phyloP scores from a whole-genome alignment of 805 yeast species.

The Saccharomycopsis capsularis region DNA sequence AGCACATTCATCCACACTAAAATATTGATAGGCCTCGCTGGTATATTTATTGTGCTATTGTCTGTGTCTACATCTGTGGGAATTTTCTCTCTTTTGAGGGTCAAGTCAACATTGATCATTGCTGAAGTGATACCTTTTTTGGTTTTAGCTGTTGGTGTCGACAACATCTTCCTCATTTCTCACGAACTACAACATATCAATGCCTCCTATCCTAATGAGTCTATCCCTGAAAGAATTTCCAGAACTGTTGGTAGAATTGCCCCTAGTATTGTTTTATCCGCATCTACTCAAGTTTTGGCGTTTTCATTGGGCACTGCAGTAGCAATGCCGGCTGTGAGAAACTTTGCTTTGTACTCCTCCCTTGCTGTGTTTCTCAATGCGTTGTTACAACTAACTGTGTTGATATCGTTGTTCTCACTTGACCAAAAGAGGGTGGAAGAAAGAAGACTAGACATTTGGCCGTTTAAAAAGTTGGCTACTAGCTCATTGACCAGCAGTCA shows the following conservation, averaged over 20 bases:
- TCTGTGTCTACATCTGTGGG: constrained; percentile 85
- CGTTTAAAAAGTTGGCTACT: constrained; percentile 38
- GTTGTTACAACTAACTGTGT: constrained; percentile 70
- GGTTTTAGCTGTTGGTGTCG: constrained; percentile 93
- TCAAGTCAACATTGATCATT: constrained; percentile 82
- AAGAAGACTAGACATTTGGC: constrained; percentile 53
- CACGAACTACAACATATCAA: constrained; percentile 64
- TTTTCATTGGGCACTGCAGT: constrained; percentile 74
- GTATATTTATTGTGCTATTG: constrained; percentile 70
- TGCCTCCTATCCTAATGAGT: constrained; percentile 37
- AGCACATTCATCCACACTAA: constrained; percentile 42
- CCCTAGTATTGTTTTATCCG: constrained; percentile 77
- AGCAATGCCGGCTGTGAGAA: constrained; percentile 92
- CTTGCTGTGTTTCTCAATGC: constrained; percentile 78
- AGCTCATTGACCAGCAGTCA: neutral
- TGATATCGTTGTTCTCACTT: constrained; percentile 61
- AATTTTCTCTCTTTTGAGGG: constrained; percentile 61
- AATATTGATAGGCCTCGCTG: constrained; percentile 73
- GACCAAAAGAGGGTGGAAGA: constrained; percentile 59
- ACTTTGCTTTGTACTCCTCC: constrained; percentile 87
- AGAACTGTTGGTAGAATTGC: constrained; percentile 68
- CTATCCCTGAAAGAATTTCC: constrained; percentile 53
- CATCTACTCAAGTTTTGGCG: constrained; percentile 71
- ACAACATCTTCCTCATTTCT: constrained; percentile 79
- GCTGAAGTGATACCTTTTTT: constrained; percentile 96